Conservation (phyloP, 352 stramenopile species). For the Phytophthora pini region DNA sequence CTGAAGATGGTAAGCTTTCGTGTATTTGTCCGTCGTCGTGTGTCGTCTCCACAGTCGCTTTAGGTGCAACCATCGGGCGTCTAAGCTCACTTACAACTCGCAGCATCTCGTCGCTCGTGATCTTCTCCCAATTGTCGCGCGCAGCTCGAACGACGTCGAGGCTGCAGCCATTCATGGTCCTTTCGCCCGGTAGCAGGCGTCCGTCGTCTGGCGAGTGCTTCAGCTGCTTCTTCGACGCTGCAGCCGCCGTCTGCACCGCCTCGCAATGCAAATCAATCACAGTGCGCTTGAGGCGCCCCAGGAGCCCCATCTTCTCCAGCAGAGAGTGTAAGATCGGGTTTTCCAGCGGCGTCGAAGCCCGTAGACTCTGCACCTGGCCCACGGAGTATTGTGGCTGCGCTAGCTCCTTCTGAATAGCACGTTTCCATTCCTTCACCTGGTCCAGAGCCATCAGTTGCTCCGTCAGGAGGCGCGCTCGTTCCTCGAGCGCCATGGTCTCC, state of each 20-base stretch:
- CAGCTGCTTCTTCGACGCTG: conserved; percentile 30
- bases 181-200: conserved; percentile 29
- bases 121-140: conserved; percentile 59
- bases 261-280: conserved; percentile 71
- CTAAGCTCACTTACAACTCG: conserved; percentile 54
- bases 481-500: conserved; percentile 42
- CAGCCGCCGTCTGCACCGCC: conserved; percentile 25
- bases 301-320: conserved; percentile 64
- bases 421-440: conserved; percentile 62
- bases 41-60: neutral
- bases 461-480: conserved; percentile 54
- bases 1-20: neutral
- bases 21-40: conserved; percentile 3
- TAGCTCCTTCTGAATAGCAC: conserved; percentile 56
- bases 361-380: conserved; percentile 44
- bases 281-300: conserved; percentile 57
- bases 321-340: conserved; percentile 51
- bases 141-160: conserved; percentile 58
- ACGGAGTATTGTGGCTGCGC: conserved; percentile 50
- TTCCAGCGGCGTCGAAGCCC: conserved; percentile 15
- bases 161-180: conserved; percentile 29
- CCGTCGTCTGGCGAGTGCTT: conserved; percentile 32
- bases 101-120: conserved; percentile 76
- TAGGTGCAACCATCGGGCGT: conserved; percentile 41
- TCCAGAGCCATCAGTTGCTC: conserved; percentile 52